Base-by-base conservation (phyloP, 805 yeast genomes). In the Naumovozyma dairenensis region DNA sequence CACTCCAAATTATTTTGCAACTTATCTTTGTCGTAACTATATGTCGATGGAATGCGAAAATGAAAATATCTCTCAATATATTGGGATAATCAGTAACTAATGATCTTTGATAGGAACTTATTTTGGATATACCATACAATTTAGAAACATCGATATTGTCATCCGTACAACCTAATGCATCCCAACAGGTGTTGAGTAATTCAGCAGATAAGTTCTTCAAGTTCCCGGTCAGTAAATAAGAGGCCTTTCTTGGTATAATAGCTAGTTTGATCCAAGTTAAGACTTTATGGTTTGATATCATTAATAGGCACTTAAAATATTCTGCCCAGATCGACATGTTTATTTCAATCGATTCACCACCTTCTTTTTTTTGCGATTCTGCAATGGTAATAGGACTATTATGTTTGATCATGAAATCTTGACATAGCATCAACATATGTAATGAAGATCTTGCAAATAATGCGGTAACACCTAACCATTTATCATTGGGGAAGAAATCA, bases 381-480 rank as follows among this genome's bases (percentile, higher is more conserved):
- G 13, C 13, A 5, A 12, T 7, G 8, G 65, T 59, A 3, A 63
- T 48, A 2, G 89, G 86, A 28, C 76, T 62, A 44, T 70, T 69
- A 33, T 66, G 64, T 6, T 50, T 45, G 4, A 69, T 55, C 60
- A 80, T 57, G 32, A 67, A 57, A 18, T 73, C 73, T 35, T 67
- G 62, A 26, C 74, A 52, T 44, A 77, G 57, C 44, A 70, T 78
- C 38, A 79, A 59, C 2, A 74, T 59, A 26, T 69, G 62, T 34
- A 77, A 61, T 29, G 77, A 50, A 17, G 77, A 71, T 42, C 78
- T 78, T 21, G 71, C 63, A 15, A 77, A 57, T 40, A 76, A 43
- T 0, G 81, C 69, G 38, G 74, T 69, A 16, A 82, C 55, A 0
- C 92, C 78, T 5, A 83, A 55, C 94, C 94, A 85, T 45, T 73